These are phyloP conservation scores for Xylaria hypoxylon DNA, from an alignment of 2,329 filamentous ascomycete species.

Conservation along the genomic window DNA sequence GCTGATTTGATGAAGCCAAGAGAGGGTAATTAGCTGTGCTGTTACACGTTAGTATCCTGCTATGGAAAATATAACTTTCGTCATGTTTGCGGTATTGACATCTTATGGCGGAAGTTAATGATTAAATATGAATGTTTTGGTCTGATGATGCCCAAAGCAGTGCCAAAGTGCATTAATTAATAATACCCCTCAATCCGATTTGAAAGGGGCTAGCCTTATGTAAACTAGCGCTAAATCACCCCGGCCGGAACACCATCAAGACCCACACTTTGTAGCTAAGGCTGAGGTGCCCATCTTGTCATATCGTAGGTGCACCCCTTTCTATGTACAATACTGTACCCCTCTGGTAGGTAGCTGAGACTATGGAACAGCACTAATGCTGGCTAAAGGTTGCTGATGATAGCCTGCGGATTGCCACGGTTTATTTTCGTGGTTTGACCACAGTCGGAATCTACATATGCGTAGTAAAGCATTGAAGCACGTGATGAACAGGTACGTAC, in stretches of 20 bases:
- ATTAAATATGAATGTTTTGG: neutral
- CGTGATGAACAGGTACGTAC: neutral
- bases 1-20: too few species aligned
- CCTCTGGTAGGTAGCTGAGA: too few species aligned
- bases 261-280: constrained; percentile 2
- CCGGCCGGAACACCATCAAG: constrained; percentile 1
- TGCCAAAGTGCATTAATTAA: too few species aligned
- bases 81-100: neutral
- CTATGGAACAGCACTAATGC: neutral
- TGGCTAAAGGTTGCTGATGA: neutral
- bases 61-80: neutral
- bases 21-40: too few species aligned
- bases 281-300: neutral
- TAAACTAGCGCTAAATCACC: constrained; percentile 8
- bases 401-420: neutral
- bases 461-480: neutral
- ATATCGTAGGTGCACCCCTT: neutral
- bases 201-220: neutral
- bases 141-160: constrained; percentile 10
- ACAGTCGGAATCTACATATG: neutral
- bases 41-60: neutral
- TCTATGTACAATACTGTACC: too few species aligned
- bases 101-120: neutral
- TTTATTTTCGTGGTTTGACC: neutral
- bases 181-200: neutral